phyloP scores from a whole-genome alignment of 768 basidiomycete genomes.

The Collybia sp. region DNA sequence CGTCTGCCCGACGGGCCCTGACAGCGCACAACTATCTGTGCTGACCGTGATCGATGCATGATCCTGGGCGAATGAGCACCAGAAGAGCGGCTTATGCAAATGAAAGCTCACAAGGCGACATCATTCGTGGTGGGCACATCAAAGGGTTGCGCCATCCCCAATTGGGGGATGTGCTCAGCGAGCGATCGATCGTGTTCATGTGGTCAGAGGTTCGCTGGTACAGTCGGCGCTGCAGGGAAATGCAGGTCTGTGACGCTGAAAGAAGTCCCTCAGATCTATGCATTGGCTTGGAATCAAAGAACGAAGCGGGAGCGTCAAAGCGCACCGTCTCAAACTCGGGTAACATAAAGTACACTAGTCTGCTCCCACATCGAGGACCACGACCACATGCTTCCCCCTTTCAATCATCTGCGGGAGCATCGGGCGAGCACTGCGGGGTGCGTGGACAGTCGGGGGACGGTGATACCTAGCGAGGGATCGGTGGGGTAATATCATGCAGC shows the following conservation, averaged over 20 bases:
- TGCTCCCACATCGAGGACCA: slow-evolving; percentile 54
- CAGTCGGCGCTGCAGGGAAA: slow-evolving; percentile 57
- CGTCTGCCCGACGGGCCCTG: slow-evolving; percentile 18
- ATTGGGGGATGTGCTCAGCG: slow-evolving; percentile 38
- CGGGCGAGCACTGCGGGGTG: slow-evolving; percentile 51
- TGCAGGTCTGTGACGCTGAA: slow-evolving; percentile 42
- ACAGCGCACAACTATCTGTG: slow-evolving; percentile 38
- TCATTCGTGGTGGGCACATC: slow-evolving; percentile 34
- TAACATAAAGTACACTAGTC: slow-evolving; percentile 45
- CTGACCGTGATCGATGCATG: no score
- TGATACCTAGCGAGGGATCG: slow-evolving; percentile 27
- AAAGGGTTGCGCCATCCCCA: slow-evolving; percentile 29
- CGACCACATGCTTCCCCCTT: slow-evolving; percentile 51
- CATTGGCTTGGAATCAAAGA: background rate
- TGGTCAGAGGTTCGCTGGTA: slow-evolving; percentile 50
- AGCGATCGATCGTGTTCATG: slow-evolving; percentile 57
- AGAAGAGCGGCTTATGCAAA: background rate
- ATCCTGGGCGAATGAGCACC: slow-evolving; percentile 20
- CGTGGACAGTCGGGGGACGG: slow-evolving; percentile 39
- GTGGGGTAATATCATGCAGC: background rate
- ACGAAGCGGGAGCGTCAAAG: background rate
- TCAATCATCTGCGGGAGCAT: slow-evolving; percentile 61
- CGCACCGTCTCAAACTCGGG: slow-evolving; percentile 53
- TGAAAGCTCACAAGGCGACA: slow-evolving; percentile 28
- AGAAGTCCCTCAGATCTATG: slow-evolving; percentile 54